Base-by-base conservation (phyloP, 306 rosid genomes). In the Sphenostylis stenocarpa region DNA sequence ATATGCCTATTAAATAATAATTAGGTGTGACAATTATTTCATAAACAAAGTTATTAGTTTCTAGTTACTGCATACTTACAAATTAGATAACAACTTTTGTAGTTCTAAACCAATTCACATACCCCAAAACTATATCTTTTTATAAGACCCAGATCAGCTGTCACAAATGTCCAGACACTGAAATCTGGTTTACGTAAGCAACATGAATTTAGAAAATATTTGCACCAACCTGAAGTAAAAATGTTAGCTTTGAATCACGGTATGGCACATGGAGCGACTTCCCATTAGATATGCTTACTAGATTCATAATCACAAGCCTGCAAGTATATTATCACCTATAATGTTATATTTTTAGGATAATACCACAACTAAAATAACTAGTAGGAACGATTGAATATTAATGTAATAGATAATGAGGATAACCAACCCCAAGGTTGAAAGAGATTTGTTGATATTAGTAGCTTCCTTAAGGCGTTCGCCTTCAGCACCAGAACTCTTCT, bases 401-500 rank as follows among this genome's bases (percentile, higher is more conserved):
- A 12, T 62, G 61, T 62, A 67, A 39, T 49, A 81, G 29, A 53
- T 26, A 57, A 38, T 39, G 58, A 64, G 60, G 72, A 75, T 72
- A 76, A 81, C 88, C 71, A 45, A 92, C 99, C 97, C 99, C 84
- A 95, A 86, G 12, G 99, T 95, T 49, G 99, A 95, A 83, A 95
- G 99, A 68, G 99, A 95, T 82, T 92, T 95, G 86, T 95, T 95
- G 84, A 95, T 95, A 58, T 91, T 95, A 21, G 99, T 95, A 51
- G 99, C 99, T 91, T 92, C 99, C 90, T 89, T 95, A 31, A 95
- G 93, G 72, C 99, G 98, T 68, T 95, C 98, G 67, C 99, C 99
- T 85, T 95, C 99, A 61, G 99, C 99, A 44, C 99, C 99, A 70
- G 99, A 95, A 78, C 99, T 95, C 91, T 95, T 95, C 73, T 95